Evolutionary conservation across 169 alveolate species (phyloP).

Genomic region (Amoebophrya sp.): DNA sequence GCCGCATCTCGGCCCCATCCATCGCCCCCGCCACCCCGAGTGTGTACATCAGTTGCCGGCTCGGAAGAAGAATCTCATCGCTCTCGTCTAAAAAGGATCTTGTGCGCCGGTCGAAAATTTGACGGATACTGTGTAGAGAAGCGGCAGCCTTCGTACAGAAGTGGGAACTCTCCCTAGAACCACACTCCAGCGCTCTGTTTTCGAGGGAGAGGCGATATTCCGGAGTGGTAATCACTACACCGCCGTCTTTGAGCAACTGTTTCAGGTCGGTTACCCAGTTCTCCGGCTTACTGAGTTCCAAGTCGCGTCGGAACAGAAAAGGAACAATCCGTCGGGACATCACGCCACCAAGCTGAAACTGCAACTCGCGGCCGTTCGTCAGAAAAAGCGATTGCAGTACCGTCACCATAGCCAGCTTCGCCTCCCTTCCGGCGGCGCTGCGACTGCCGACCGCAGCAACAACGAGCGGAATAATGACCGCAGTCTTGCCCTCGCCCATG

Average conservation of each 20-base stretch:
- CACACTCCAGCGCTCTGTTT: neutral
- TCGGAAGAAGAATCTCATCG: neutral
- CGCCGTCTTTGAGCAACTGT: neutral
- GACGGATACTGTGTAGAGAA: neutral
- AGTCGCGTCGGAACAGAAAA: neutral
- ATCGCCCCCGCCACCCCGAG: neutral
- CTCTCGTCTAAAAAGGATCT: neutral
- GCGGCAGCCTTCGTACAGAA: neutral
- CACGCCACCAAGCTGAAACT: neutral
- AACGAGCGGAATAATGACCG: neutral
- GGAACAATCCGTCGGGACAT: neutral
- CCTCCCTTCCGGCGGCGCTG: neutral
- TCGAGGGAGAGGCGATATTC: neutral
- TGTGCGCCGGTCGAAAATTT: neutral
- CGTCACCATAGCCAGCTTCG: neutral
- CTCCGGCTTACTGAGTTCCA: neutral
- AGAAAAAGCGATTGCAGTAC: neutral
- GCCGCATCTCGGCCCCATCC: neutral
- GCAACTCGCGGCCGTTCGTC: neutral
- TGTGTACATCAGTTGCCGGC: neutral
- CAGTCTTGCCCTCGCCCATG: slow-evolving; percentile 10
- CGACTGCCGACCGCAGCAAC: neutral
- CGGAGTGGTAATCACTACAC: neutral
- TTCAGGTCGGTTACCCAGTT: neutral
- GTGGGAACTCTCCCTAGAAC: neutral